Percentiles rank a stretch among this genome's conserved stretches.
phyloP scores from a whole-genome alignment of 768 basidiomycete genomes.

The Rubroboletus satanas region DNA sequence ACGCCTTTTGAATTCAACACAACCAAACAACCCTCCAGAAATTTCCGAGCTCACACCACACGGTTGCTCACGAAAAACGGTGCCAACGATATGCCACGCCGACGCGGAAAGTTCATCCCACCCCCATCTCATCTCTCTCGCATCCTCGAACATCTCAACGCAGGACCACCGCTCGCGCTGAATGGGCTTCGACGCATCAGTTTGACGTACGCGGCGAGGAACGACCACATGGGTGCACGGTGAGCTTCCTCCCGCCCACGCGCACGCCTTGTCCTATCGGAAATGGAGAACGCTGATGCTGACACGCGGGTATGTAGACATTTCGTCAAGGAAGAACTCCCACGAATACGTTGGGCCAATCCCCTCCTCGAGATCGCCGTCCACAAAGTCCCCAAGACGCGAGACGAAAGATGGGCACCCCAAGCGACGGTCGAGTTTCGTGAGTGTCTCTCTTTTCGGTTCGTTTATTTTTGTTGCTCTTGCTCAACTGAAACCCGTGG shows the following conservation, averaged over 20 bases:
- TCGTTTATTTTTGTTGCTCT: not conserved
- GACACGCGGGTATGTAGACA: conserved; percentile 41
- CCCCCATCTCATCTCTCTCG: conserved; percentile 55
- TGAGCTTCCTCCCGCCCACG: conserved; percentile 20
- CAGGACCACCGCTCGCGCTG: conserved; percentile 49
- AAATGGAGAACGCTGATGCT: not conserved
- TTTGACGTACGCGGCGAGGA: conserved; percentile 54
- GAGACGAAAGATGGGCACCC: conserved; percentile 55
- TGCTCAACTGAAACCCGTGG: not conserved
- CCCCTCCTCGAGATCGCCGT: conserved; percentile 61
- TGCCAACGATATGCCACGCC: conserved; percentile 15
- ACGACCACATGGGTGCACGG: conserved; percentile 77
- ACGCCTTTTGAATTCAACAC: conserved; percentile 21
- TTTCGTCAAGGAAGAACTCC: conserved; percentile 76
- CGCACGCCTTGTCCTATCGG: too few species aligned
- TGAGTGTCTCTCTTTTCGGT: conserved; percentile 35
- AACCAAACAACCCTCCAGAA: conserved; percentile 14
- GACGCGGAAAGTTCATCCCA: conserved; percentile 31
- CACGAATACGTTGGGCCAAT: conserved; percentile 74
- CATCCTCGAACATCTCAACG: conserved; percentile 49
- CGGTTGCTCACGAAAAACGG: too few species aligned
- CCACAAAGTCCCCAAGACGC: conserved; percentile 48
- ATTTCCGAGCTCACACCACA: not conserved
- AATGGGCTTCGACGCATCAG: conserved; percentile 47
- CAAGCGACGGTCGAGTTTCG: conserved; percentile 61